Evolutionary conservation across 2,329 filamentous ascomycete species (phyloP), one percentile per base, ranked within the genome.

Genomic region (Hypoxylon sp.): DNA sequence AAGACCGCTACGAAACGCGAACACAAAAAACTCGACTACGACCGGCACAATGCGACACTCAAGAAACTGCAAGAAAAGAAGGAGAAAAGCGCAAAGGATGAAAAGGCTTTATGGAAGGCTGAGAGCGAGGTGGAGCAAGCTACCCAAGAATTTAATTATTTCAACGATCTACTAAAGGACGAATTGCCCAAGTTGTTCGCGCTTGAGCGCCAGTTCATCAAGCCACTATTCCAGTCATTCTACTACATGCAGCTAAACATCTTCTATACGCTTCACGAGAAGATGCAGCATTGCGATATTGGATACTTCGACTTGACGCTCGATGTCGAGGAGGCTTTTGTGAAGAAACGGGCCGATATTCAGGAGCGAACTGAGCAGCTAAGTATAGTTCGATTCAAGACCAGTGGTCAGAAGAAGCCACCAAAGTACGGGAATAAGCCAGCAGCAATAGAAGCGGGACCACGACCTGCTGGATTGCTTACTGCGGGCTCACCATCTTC

Each of bases 181-280:
- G 96, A 99, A 81, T 84, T 99, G 68, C 96, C 96, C 27, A 93
- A 94, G 79, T 87, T 99, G 9, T 99, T 99, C 80, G 79, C 83
- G 6, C 88, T 99, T 16, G 96, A 99, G 79, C 88, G 90, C 69
- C 91, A 98, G 79, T 98, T 99, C 78, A 99, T 99, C 79, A 90
- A 93, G 72, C 96, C 96, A 2, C 88, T 99, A 6, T 99, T 99
- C 85, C 96, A 98, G 79, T 97, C 93, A 8, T 99, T 99, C 83
- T 99, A 99, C 82, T 99, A 98, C 84, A 99, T 99, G 96, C 96
- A 99, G 80, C 88, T 99, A 70, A 99, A 99, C 80, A 93, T 99
- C 70, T 99, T 98, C 80, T 99, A 99, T 81, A 99, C 96, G 0
- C 85, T 99, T 57, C 96, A 99, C 78, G 95, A 98, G 81, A 93